A percentile compares a stretch with the other conserved stretches of the same genome.
These are phyloP conservation scores for Diospyros lotus DNA, from an alignment of 148 eudicot species.

Conservation along the genomic window DNA sequence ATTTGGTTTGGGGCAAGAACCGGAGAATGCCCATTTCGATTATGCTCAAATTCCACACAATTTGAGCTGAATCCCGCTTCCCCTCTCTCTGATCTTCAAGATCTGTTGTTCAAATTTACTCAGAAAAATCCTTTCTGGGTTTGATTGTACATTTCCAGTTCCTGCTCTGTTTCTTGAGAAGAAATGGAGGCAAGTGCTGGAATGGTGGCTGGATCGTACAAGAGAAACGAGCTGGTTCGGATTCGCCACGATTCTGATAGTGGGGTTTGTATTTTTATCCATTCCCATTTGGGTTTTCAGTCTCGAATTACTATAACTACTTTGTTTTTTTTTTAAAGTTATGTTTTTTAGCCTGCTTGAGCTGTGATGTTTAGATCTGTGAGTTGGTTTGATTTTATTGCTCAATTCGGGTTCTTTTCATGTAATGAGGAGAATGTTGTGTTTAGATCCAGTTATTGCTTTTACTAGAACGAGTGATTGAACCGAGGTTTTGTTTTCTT, in stretches of 20 bases:
- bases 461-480: background rate
- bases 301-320: background rate
- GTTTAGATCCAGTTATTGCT: slow-evolving; percentile 5
- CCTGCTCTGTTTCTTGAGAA: background rate
- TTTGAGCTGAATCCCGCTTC: slow-evolving; percentile 7
- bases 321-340: background rate
- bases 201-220: slow-evolving; percentile 90
- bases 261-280: slow-evolving; percentile 37
- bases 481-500: slow-evolving; percentile 7
- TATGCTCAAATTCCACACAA: background rate
- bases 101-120: background rate
- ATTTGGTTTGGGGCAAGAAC: slow-evolving; percentile 16
- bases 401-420: background rate
- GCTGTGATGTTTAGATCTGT: slow-evolving; percentile 7
- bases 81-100: background rate
- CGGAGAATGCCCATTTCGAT: slow-evolving; percentile 5
- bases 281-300: slow-evolving; percentile 18
- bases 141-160: background rate
- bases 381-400: background rate
- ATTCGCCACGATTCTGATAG: slow-evolving; percentile 89
- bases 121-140: background rate
- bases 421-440: background rate
- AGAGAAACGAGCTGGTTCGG: slow-evolving; percentile 74
- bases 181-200: slow-evolving; percentile 79
- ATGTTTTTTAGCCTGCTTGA: background rate